These are phyloP conservation scores for Pleurotus djamor DNA, from an alignment of 768 basidiomycete genomes.

Conservation along the genomic window DNA sequence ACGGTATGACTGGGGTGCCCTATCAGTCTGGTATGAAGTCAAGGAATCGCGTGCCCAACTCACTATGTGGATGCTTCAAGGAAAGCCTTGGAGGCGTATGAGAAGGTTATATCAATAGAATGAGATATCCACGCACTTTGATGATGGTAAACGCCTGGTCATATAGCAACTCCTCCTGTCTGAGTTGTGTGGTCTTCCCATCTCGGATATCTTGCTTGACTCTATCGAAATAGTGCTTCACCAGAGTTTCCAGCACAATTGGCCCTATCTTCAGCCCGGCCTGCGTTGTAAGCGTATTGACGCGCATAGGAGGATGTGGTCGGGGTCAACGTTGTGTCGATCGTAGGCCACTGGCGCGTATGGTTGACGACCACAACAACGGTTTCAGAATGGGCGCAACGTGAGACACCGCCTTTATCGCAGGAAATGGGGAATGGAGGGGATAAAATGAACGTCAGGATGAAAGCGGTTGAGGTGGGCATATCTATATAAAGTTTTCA, in stretches of 20 bases:
- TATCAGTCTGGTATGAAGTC: not conserved
- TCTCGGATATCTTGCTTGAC: conserved; percentile 42
- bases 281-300: conserved; percentile 59
- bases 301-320: conserved; percentile 18
- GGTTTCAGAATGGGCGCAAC: not conserved
- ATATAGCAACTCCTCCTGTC: conserved; percentile 77
- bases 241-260: conserved; percentile 70
- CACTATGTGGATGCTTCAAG: conserved; percentile 69
- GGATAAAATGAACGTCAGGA: not conserved
- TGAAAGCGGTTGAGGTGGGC: not conserved
- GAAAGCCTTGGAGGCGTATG: conserved; percentile 53
- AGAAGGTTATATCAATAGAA: not conserved
- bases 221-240: conserved; percentile 82
- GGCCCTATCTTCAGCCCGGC: conserved; percentile 70
- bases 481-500: not conserved
- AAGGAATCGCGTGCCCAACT: conserved; percentile 20
- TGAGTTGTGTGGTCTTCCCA: conserved; percentile 43
- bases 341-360: not conserved
- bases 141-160: conserved; percentile 77
- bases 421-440: not conserved
- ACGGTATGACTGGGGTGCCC: conserved; percentile 66
- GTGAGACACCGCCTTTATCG: not conserved
- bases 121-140: conserved; percentile 42
- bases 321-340: not conserved
- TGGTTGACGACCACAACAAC: not conserved